phyloP scores from a whole-genome alignment of 2,329 filamentous ascomycete species.

The Plenodomus tracheiphilus region DNA sequence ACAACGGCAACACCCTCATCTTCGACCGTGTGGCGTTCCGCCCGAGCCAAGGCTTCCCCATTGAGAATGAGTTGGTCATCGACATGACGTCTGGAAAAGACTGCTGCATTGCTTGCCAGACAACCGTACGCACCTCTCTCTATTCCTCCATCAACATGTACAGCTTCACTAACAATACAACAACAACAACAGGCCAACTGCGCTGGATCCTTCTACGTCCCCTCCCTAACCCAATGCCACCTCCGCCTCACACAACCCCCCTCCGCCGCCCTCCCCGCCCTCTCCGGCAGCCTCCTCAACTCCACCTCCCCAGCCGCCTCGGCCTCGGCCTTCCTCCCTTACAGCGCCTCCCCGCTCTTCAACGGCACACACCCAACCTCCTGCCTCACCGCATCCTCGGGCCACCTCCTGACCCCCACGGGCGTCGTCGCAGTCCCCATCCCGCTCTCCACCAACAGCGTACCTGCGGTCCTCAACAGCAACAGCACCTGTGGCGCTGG shows the following conservation, averaged over 20 bases:
- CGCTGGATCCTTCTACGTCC: conserved; percentile 29
- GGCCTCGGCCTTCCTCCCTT: neutral
- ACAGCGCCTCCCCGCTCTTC: conserved; percentile 1
- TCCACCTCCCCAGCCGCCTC: neutral
- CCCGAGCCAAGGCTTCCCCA: conserved; percentile 21
- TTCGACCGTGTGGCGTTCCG: conserved; percentile 30
- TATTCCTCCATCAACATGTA: too few relatives aligned
- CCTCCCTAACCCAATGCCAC: conserved; percentile 22
- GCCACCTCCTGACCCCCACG: conserved; percentile 6
- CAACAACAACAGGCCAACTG: conserved; percentile 17
- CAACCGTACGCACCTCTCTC: conserved; percentile 12
- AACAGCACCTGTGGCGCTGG: conserved; percentile 12
- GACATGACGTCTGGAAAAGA: conserved; percentile 11
- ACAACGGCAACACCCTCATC: conserved; percentile 13
- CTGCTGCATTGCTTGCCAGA: conserved; percentile 35
- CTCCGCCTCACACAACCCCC: conserved; percentile 25
- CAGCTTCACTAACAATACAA: neutral
- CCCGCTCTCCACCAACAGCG: conserved; percentile 5
- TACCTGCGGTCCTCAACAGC: conserved; percentile 4
- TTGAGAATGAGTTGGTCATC: conserved; percentile 23
- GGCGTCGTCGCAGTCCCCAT: conserved; percentile 4
- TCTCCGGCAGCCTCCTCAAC: neutral
- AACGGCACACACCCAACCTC: conserved; percentile 3
- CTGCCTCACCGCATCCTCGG: neutral
- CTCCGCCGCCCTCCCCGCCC: neutral